Evolutionary conservation across 495 filamentous ascomycete genomes (phyloP).

Genomic region (Penicillium turbatum): DNA sequence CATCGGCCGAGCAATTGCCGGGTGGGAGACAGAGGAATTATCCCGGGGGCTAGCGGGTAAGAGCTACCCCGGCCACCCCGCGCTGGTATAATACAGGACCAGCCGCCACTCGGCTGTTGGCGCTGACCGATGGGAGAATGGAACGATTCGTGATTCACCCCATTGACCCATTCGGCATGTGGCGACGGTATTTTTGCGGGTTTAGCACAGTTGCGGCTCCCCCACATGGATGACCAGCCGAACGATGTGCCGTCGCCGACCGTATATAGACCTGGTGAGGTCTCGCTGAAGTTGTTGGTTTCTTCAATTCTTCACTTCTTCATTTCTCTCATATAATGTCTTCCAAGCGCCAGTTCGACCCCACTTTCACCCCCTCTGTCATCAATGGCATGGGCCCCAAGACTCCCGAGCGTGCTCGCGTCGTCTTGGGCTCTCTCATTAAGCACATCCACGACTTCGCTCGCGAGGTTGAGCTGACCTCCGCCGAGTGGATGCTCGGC

Average conservation of each 20-base stretch:
- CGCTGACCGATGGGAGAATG: conserved; percentile 5
- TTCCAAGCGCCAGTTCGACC: conserved; percentile 53
- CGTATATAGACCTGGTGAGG: conserved; percentile 21
- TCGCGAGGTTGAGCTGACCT: conserved; percentile 73
- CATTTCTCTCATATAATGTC: conserved; percentile 24
- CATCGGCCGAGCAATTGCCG: background rate
- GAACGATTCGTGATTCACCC: background rate
- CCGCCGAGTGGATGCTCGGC: conserved; percentile 76
- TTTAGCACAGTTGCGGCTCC: conserved; percentile 10
- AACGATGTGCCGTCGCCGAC: conserved; percentile 25
- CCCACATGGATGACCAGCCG: conserved; percentile 23
- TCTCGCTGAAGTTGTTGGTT: background rate
- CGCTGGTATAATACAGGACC: background rate
- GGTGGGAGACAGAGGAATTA: background rate
- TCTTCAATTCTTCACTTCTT: background rate
- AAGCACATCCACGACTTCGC: conserved; percentile 79
- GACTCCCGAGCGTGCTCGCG: conserved; percentile 60
- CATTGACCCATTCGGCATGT: conserved; percentile 21
- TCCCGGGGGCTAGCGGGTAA: conserved; percentile 10
- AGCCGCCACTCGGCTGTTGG: conserved; percentile 11
- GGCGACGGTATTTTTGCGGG: conserved; percentile 7
- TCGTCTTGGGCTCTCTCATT: conserved; percentile 62
- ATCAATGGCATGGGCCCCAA: conserved; percentile 74
- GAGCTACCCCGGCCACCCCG: conserved; percentile 9
- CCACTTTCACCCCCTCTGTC: conserved; percentile 71